Evolutionary conservation across 2,329 filamentous ascomycete species (phyloP), one percentile per base, ranked within the genome.

Genomic region (Penicillium paneum): DNA sequence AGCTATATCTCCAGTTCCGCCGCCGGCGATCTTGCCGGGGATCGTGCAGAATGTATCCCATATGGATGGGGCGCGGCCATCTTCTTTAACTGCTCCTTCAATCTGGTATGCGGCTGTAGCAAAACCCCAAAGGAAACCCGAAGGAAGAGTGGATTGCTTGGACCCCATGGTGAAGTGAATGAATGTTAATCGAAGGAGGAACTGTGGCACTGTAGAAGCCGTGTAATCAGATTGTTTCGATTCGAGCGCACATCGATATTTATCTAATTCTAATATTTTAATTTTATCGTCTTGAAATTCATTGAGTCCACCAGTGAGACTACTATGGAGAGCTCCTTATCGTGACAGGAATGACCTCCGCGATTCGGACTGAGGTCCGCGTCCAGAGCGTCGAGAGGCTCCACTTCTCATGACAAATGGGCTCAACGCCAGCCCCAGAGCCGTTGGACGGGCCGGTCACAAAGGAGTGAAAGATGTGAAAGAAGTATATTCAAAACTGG

Each of bases 11-110:
- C 91, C 91, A 40, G 85, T 87, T 63, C 81, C 85, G 54, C 84
- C 87, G 65, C 90, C 88, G 52, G 90, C 89, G 66, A 94, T 91
- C 76, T 94, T 95, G 66, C 89, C 89, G 7, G 88, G 85, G 50
- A 84, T 87, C 59, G 83, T 83, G 75, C 88, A 92, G 77, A 95
- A 95, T n/a, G 83, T 87, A 75, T 96, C 91, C 91, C 91, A 95
- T 72, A 95, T 94, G 58, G 88, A 90, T 51, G 89, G 86, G 21
- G 83, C 88, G 60, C 90, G 88, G 61, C 90, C 91, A 69, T 93
- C 90, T 68, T 87, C 83, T 44, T 87, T 78, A 36, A 81, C 79
- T 44, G 85, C 85, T 54, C 91, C 91, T 78, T 96, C 91, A 64
- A 96, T 89, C 72, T 96, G 90, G 78, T 94, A 95, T 70, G 90